Evolutionary conservation across 768 basidiomycete species (phyloP).

Genomic region (Gautieria morchelliformis): DNA sequence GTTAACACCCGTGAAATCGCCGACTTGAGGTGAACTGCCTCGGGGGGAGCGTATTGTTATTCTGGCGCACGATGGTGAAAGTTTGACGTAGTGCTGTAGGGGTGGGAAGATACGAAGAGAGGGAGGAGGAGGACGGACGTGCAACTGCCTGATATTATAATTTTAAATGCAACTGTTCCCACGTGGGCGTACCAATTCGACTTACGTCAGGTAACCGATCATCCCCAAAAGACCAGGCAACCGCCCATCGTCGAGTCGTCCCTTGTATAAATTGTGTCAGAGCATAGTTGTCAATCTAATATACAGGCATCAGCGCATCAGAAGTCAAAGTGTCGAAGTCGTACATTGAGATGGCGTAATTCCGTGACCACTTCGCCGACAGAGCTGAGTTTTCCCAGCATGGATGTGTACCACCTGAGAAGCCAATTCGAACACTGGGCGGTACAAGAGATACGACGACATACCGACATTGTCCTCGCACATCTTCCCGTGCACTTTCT

Average conservation of each 20-base stretch:
- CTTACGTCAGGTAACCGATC: slow-evolving; percentile 70
- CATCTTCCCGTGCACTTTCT: slow-evolving; percentile 44
- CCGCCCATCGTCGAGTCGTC: slow-evolving; percentile 83
- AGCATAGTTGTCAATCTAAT: slow-evolving; percentile 78
- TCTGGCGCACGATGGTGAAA: slow-evolving; percentile 11
- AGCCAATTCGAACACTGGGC: background rate
- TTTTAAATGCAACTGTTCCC: slow-evolving; percentile 13
- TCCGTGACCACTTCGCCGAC: slow-evolving; percentile 49
- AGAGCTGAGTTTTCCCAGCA: slow-evolving; percentile 82
- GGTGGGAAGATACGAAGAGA: slow-evolving; percentile 46
- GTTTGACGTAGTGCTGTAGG: slow-evolving; percentile 46
- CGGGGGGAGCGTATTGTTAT: background rate
- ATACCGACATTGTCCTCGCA: slow-evolving; percentile 50
- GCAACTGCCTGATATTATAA: slow-evolving; percentile 28
- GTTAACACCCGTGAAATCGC: slow-evolving; percentile 24
- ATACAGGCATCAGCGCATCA: background rate
- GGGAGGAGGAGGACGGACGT: slow-evolving; percentile 28
- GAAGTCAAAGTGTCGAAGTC: slow-evolving; percentile 7
- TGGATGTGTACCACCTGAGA: slow-evolving; percentile 82
- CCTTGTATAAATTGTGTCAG: slow-evolving; percentile 80
- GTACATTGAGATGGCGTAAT: slow-evolving; percentile 38
- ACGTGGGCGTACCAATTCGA: slow-evolving; percentile 6
- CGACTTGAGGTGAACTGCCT: slow-evolving; percentile 10
- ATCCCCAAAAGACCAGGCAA: slow-evolving; percentile 75
- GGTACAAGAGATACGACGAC: slow-evolving; percentile 8